These are phyloP conservation scores for Dactylellina parvicollis DNA, from an alignment of 2,329 filamentous ascomycete genomes.

Conservation along the genomic window DNA sequence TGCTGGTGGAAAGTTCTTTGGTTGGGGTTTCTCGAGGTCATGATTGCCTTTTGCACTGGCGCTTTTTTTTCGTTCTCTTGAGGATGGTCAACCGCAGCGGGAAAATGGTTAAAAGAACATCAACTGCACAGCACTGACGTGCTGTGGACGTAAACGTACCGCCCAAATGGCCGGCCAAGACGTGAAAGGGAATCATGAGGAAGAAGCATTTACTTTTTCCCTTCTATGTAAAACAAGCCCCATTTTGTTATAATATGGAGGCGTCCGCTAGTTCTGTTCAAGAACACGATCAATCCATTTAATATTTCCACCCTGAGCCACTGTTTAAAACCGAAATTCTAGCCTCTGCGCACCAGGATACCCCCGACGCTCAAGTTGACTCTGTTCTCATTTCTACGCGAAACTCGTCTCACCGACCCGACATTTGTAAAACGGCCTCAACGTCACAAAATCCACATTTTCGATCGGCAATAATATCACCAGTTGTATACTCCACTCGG, in stretches of 20 bases:
- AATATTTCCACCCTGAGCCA: constrained; percentile 5
- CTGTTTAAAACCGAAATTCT: constrained; percentile 4
- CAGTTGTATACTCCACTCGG: constrained; percentile 23
- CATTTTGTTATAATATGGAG: constrained; percentile 41
- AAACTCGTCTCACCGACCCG: constrained; percentile 23
- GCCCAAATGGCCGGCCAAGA: constrained; percentile 3
- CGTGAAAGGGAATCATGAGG: constrained; percentile 12
- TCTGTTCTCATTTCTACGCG: constrained; percentile 21
- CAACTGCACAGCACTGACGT: constrained; percentile 26
- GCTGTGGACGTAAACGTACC: no score
- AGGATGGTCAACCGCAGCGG: constrained; percentile 27
- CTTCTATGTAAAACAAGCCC: constrained; percentile 30
- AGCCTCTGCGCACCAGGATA: constrained; percentile 36
- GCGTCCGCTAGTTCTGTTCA: constrained; percentile 28
- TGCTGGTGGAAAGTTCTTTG: constrained; percentile 26
- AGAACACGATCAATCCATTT: not conserved
- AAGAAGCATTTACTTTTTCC: constrained; percentile 9
- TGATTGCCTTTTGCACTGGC: constrained; percentile 28
- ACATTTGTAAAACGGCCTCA: not conserved
- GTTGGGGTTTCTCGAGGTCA: constrained; percentile 7
- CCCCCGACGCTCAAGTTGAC: constrained; percentile 15
- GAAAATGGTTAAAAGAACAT: constrained; percentile 32
- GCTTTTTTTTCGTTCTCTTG: constrained; percentile 13
- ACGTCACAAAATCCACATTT: not conserved
- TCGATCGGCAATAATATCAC: constrained; percentile 7